A percentile compares a stretch with the other conserved stretches of the same genome.
These are phyloP conservation scores for Scenedesmus sp. DNA, from an alignment of 163 green algal genomes.

Conservation along the genomic window DNA sequence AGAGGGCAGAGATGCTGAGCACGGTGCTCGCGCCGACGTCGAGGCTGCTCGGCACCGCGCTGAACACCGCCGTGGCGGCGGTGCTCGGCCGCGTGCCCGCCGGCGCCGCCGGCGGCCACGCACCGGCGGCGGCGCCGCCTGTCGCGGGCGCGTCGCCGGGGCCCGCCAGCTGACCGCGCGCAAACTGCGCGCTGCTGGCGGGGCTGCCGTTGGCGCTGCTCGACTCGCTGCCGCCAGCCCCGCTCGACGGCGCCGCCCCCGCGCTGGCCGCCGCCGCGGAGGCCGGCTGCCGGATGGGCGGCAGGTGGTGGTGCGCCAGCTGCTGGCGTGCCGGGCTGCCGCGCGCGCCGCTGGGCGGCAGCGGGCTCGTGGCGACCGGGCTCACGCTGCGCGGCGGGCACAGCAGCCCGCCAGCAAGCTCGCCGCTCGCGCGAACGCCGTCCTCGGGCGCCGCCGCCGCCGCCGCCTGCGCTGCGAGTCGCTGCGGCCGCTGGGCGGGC, in stretches of 20 bases:
- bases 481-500: no score
- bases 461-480: no score
- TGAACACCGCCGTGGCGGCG: background rate
- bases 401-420: conserved; percentile 4
- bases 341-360: background rate
- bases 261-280: conserved; percentile 3
- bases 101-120: background rate
- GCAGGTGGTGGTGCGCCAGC: conserved; percentile 24
- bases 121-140: background rate
- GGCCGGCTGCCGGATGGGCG: background rate
- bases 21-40: conserved; percentile 10
- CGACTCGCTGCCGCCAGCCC: background rate
- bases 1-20: conserved; percentile 15
- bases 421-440: no score
- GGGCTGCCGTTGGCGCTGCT: background rate
- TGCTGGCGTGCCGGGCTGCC: conserved; percentile 1
- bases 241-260: no score
- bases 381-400: background rate
- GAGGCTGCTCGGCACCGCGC: conserved; percentile 13
- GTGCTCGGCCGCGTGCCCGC: background rate
- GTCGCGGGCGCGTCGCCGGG: background rate
- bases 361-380: no score
- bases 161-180: background rate
- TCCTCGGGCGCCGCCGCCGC: no score
- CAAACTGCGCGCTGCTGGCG: background rate